Percentiles rank a stretch among this genome's conserved stretches.
phyloP scores from a whole-genome alignment of 2,329 filamentous ascomycete genomes.

The Helotiales sp. region DNA sequence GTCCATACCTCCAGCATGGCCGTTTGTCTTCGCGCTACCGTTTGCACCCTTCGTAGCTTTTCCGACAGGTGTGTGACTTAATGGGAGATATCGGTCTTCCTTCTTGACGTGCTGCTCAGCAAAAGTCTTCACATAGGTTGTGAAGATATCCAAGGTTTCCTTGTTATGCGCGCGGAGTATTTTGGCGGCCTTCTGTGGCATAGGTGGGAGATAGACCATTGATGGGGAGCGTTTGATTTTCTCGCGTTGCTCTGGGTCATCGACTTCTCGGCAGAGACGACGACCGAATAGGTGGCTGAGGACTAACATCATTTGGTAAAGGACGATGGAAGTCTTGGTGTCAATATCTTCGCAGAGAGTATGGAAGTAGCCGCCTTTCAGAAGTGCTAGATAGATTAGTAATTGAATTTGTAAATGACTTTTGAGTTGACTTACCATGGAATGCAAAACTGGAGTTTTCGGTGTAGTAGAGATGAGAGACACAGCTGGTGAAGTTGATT shows the following conservation, averaged over 20 bases:
- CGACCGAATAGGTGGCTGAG: slow-evolving; percentile 72
- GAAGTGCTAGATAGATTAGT: slow-evolving; percentile 45
- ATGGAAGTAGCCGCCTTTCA: slow-evolving; percentile 71
- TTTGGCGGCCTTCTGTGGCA: slow-evolving; percentile 57
- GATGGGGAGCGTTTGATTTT: slow-evolving; percentile 59
- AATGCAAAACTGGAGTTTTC: slow-evolving; percentile 77
- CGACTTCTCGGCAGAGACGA: slow-evolving; percentile 48
- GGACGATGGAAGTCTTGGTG: slow-evolving; percentile 46
- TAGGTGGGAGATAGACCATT: slow-evolving; percentile 61
- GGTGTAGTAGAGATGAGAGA: slow-evolving; percentile 74
- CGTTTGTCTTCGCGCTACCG: slow-evolving; percentile 14
- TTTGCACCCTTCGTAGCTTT: slow-evolving; percentile 12
- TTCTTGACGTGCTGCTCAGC: slow-evolving; percentile 56
- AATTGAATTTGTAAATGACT: neutral
- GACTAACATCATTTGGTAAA: slow-evolving; percentile 65
- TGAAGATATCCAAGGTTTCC: slow-evolving; percentile 65
- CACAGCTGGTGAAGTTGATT: slow-evolving; percentile 69
- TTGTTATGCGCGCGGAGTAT: slow-evolving; percentile 63
- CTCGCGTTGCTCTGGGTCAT: slow-evolving; percentile 48
- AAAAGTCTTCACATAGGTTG: slow-evolving; percentile 68
- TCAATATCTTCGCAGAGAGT: slow-evolving; percentile 59
- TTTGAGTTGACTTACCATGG: slow-evolving; percentile 48
- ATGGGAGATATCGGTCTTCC: slow-evolving; percentile 31
- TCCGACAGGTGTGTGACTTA: slow-evolving; percentile 31
- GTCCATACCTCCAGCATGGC: slow-evolving; percentile 6